Evolutionary conservation across 345 rosid genomes (phyloP), one percentile per base, ranked within the genome.

Genomic region (Gossypium stocksii): DNA sequence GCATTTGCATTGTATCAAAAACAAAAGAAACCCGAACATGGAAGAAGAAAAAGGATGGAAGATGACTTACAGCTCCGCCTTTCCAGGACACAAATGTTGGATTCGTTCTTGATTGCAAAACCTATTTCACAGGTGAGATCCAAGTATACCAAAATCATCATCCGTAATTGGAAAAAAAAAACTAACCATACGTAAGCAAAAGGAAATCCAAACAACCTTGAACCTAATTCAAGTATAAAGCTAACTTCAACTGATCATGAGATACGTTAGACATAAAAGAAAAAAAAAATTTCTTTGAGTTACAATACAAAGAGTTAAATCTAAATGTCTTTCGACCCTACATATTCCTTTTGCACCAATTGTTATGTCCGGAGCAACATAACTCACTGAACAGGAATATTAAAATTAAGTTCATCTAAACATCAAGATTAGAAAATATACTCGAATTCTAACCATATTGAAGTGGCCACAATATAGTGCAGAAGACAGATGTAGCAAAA

Each of bases 1-100:
- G 74, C 65, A 57, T 17, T 56, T 56, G 20, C 3, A 3, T 3
- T 54, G 64, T 12, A 71, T 14, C 13, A 9, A 0, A 73, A 51
- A 73, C 56, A 45, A 38, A 78, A 61, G 58, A 58, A 51, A 51
- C 57, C 56, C 44, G 3, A 62, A 12, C 44, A 65, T 41, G 4
- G 46, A 20, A 54, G 49, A 61, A 54, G 48, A 73, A 66, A 73
- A 60, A 25, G 48, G n/a, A 73, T 45, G 48, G 51, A 12, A 13
- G 27, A 23, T 72, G 68, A 83, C 88, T 82, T 86, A 93, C 99
- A 75, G 88, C 90, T 79, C 99, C 97, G 2, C 99, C 98, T 88
- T 87, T 91, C 97, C 99, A 95, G 2, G 91, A 44, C 53, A 85
- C 90, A 70, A 82, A 86, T 68, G 83, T 80, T 22, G 94, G 89